Evolutionary conservation across 2,329 filamentous ascomycete species (phyloP).

Genomic region (Fonsecaea monophora): DNA sequence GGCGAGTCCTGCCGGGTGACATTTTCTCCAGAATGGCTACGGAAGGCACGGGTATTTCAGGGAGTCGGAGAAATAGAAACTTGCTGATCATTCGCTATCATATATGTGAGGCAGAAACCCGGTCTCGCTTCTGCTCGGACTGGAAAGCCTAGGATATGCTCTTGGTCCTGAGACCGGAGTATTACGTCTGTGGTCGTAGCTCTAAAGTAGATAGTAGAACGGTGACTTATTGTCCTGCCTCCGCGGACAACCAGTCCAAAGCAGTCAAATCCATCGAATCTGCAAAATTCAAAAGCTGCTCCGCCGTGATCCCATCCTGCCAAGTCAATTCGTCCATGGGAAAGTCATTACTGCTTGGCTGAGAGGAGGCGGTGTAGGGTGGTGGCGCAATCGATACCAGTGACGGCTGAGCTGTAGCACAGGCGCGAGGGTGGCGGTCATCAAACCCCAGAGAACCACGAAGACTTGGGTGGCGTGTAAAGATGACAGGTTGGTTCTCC

Average conservation of each 20-base stretch:
- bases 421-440: not conserved
- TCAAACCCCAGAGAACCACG: not conserved
- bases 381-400: conserved; percentile 3
- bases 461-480: not conserved
- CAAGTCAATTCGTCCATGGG: conserved; percentile 29
- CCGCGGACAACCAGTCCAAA: conserved; percentile 33
- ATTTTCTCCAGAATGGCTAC: not conserved
- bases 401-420: not conserved
- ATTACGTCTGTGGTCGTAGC: not conserved
- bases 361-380: conserved; percentile 17
- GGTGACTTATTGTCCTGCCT: not conserved
- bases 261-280: conserved; percentile 35
- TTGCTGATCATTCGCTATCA: not conserved
- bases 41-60: not conserved
- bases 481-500: not conserved
- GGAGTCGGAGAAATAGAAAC: not conserved
- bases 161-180: not conserved
- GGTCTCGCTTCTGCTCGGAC: not conserved
- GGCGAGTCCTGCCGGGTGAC: not conserved
- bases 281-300: conserved; percentile 36
- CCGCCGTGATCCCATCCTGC: conserved; percentile 32
- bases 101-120: not conserved
- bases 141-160: not conserved
- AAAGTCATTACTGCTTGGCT: conserved; percentile 20
- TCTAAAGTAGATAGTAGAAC: not conserved